These are phyloP conservation scores for Paramecium octaurelia DNA, from an alignment of 73 alveolate species.

Conservation along the genomic window DNA sequence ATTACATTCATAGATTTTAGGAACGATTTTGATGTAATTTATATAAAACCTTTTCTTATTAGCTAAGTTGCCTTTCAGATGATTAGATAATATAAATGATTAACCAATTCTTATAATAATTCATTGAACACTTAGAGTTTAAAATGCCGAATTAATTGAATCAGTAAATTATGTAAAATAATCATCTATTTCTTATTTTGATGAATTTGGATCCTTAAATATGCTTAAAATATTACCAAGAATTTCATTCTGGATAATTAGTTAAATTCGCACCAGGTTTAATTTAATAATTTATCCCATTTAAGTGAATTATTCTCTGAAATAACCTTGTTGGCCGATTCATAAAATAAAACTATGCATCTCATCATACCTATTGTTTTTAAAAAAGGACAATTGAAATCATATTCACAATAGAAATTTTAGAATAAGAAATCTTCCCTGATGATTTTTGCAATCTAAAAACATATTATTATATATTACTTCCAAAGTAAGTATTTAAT, in stretches of 20 bases:
- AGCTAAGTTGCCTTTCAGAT: too few species aligned
- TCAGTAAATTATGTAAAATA: conserved; percentile 67
- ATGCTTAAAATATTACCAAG: background rate
- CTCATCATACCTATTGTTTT: conserved; percentile 91
- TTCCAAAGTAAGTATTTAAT: conserved; percentile 78
- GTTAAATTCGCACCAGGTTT: conserved; percentile 64
- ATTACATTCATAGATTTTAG: too few species aligned
- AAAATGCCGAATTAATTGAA: conserved; percentile 73
- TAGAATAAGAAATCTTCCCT: conserved; percentile 94
- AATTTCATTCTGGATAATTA: conserved; percentile 80
- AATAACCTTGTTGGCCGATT: conserved; percentile 69
- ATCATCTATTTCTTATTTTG: conserved; percentile 63
- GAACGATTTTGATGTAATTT: too few species aligned
- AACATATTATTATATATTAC: background rate
- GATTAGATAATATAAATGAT: too few species aligned
- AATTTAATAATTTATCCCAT: conserved; percentile 68
- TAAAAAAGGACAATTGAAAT: conserved; percentile 87
- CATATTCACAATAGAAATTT: conserved; percentile 87
- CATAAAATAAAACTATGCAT: conserved; percentile 78
- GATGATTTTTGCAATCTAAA: conserved; percentile 80
- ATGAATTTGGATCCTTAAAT: conserved; percentile 60
- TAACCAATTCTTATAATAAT: background rate
- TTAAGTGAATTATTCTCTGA: background rate
- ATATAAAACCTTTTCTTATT: too few species aligned
- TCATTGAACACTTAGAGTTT: conserved; percentile 63